Evolutionary conservation across 768 basidiomycete genomes (phyloP).

Genomic region (Arthromyces matolae): DNA sequence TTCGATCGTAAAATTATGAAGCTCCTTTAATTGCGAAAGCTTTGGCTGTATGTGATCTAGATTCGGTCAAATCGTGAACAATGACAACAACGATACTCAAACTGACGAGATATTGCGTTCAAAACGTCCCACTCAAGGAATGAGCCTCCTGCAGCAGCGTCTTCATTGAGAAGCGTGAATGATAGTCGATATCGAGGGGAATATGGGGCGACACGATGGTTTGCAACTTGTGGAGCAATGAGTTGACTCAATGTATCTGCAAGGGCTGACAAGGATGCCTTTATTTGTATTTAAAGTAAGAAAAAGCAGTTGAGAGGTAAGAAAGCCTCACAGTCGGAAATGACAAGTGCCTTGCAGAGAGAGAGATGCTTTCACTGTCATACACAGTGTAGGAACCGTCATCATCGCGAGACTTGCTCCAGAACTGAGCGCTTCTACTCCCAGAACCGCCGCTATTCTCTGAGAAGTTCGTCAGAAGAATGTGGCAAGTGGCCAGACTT

Average conservation of each 20-base stretch:
- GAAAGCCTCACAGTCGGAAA: slow-evolving; percentile 23
- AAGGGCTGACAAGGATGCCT: slow-evolving; percentile 21
- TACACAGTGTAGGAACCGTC: slow-evolving; percentile 23
- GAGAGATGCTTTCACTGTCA: slow-evolving; percentile 14
- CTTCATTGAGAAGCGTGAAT: slow-evolving; percentile 93
- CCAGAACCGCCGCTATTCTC: background rate
- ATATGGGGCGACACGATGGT: slow-evolving; percentile 64
- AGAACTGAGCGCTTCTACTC: slow-evolving; percentile 3
- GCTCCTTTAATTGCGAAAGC: slow-evolving; percentile 48
- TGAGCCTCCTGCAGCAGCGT: slow-evolving; percentile 61
- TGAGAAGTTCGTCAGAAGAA: background rate
- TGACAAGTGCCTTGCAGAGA: slow-evolving; percentile 26
- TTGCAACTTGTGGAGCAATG: slow-evolving; percentile 39
- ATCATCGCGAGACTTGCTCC: background rate
- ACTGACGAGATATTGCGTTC: slow-evolving; percentile 59
- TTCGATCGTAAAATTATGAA: slow-evolving; percentile 93
- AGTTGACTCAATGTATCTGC: slow-evolving; percentile 32
- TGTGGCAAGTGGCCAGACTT: background rate
- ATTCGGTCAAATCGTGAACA: background rate
- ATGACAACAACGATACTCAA: background rate
- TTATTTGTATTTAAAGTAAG: background rate
- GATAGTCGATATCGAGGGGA: slow-evolving; percentile 79
- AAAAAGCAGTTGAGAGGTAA: slow-evolving; percentile 17
- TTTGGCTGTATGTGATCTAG: slow-evolving; percentile 71
- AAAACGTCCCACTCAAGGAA: slow-evolving; percentile 73